phyloP scores from a whole-genome alignment of 2,329 filamentous ascomycete genomes.

The Mariannaea sp. region DNA sequence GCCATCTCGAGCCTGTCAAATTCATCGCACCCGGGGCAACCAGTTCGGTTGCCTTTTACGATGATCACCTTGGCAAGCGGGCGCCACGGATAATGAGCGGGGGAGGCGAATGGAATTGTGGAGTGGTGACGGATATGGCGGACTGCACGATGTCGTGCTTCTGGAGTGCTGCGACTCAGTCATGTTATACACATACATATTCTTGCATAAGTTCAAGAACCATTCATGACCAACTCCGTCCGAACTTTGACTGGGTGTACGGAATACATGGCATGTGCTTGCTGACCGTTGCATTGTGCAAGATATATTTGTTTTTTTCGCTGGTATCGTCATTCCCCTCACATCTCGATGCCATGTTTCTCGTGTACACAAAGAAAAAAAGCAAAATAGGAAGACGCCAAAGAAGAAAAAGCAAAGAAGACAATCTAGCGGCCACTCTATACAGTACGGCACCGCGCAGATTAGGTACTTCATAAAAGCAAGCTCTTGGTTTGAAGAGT shows the following conservation, averaged over 20 bases:
- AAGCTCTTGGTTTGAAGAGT: conserved; percentile 3
- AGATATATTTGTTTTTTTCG: not conserved
- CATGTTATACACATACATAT: conserved; percentile 19
- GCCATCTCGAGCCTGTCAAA: conserved; percentile 5
- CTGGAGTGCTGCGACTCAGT: conserved; percentile 23
- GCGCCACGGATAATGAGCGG: conserved; percentile 24
- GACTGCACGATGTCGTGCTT: conserved; percentile 37
- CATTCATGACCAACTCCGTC: no score
- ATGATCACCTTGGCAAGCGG: conserved; percentile 1
- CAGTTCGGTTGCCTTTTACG: not conserved
- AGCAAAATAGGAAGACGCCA: no score
- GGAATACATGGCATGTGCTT: no score
- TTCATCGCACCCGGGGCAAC: conserved; percentile 16
- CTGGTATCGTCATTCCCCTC: not conserved
- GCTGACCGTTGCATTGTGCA: not conserved
- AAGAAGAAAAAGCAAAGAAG: not conserved
- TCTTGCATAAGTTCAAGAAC: conserved; percentile 5
- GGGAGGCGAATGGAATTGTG: conserved; percentile 34
- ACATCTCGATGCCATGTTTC: no score
- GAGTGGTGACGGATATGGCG: conserved; percentile 34
- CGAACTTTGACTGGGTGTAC: not conserved
- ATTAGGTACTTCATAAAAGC: no score
- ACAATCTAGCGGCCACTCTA: conserved; percentile 3
- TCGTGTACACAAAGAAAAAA: no score
- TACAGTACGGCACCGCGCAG: no score